These are phyloP conservation scores for Apiotrichum mycotoxinovorans DNA, from an alignment of 1,284 basidiomycete species.

Conservation along the genomic window DNA sequence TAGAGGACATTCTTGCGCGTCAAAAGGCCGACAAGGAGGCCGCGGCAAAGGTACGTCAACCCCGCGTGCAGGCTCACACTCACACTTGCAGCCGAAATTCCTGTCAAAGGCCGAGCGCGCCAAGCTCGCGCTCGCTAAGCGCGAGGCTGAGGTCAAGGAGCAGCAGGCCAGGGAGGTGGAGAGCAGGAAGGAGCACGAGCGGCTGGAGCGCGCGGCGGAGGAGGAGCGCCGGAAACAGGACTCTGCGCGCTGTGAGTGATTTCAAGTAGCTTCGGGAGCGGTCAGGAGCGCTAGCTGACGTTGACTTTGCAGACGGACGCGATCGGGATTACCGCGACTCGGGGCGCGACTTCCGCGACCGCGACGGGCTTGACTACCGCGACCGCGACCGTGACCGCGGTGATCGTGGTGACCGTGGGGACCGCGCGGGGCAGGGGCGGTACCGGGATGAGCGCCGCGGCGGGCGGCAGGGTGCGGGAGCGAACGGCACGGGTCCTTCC, in stretches of 20 bases:
- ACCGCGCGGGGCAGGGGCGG: conserved; percentile 13
- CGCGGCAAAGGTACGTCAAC: conserved; percentile 67
- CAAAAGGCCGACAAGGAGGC: conserved; percentile 84
- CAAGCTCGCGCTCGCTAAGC: conserved; percentile 78
- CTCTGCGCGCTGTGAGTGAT: conserved; percentile 15
- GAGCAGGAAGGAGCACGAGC: conserved; percentile 64
- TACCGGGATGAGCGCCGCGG: conserved; percentile 10
- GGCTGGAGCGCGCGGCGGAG: conserved; percentile 70
- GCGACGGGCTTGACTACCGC: conserved; percentile 22
- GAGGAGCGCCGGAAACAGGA: conserved; percentile 57
- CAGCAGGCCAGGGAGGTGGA: conserved; percentile 54
- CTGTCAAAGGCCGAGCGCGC: conserved; percentile 82
- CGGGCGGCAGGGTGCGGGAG: neutral
- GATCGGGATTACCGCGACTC: conserved; percentile 8
- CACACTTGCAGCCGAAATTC: conserved; percentile 70
- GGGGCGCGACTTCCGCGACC: conserved; percentile 1
- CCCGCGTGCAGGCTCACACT: neutral
- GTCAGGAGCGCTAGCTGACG: conserved; percentile 38
- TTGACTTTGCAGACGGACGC: conserved; percentile 1
- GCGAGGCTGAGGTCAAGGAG: conserved; percentile 70
- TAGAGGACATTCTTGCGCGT: conserved; percentile 77
- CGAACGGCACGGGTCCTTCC: neutral
- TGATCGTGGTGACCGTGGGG: conserved; percentile 4
- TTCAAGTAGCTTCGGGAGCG: neutral
- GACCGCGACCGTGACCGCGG: conserved; percentile 3